Evolutionary conservation across 345 rosid genomes (phyloP).

Genomic region (Populus simonii): DNA sequence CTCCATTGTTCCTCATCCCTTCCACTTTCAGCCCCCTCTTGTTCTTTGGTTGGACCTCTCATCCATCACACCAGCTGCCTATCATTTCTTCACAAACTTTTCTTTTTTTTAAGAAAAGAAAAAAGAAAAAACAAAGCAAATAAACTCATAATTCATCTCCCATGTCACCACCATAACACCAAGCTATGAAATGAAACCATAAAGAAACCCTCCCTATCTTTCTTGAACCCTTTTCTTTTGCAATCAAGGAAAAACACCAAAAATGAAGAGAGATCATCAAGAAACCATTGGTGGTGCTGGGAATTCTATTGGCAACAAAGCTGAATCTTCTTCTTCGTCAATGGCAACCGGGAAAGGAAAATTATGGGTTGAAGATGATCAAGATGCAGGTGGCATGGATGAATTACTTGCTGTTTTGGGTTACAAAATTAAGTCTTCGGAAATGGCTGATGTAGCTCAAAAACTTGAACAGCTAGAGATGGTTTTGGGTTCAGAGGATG

Average conservation of each 20-base stretch:
- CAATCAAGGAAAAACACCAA: background rate
- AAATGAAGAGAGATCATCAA: constrained; percentile 57
- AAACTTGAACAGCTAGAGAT: constrained; percentile 37
- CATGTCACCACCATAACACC: background rate
- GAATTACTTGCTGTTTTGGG: constrained; percentile 32
- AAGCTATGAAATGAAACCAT: background rate
- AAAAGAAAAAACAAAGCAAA: background rate
- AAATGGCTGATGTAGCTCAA: constrained; percentile 35
- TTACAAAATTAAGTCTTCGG: constrained; percentile 29
- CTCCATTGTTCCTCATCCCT: constrained; percentile 47
- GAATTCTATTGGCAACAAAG: background rate
- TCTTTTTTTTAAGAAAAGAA: no score
- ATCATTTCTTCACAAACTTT: constrained; percentile 5
- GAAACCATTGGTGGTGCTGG: constrained; percentile 31
- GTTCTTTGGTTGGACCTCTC: constrained; percentile 35
- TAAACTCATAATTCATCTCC: constrained; percentile 1
- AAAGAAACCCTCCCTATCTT: background rate
- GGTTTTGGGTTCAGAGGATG: constrained; percentile 29
- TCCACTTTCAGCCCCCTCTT: constrained; percentile 17
- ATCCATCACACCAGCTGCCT: constrained; percentile 9
- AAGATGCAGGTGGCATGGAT: constrained; percentile 42
- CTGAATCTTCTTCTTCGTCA: constrained; percentile 24
- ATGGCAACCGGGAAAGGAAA: constrained; percentile 41
- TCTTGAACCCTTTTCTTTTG: background rate
- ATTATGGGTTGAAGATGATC: constrained; percentile 39